Evolutionary conservation across 2,329 filamentous ascomycete genomes (phyloP).

Genomic region (Colletotrichum sp.): DNA sequence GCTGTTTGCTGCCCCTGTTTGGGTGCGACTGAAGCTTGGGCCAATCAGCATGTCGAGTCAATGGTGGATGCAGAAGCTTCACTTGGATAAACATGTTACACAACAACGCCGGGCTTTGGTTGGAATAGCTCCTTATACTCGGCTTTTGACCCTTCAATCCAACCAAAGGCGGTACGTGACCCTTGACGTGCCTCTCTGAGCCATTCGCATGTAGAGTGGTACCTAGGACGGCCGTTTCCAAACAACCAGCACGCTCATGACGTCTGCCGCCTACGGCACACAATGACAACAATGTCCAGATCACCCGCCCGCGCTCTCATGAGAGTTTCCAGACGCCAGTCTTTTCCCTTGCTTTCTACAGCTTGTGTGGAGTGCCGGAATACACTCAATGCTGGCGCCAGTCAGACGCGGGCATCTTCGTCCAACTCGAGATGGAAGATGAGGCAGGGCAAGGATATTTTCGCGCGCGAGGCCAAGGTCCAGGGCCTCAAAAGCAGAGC

Average conservation of each 20-base stretch:
- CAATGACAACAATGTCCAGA: neutral
- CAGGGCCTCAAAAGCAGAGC: conserved; percentile 86
- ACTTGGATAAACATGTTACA: neutral
- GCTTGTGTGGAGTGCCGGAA: neutral
- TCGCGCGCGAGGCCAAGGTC: conserved; percentile 76
- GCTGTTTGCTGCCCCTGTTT: neutral
- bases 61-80: conserved; percentile 10
- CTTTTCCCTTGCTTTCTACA: too few species aligned
- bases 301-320: neutral
- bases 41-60: neutral
- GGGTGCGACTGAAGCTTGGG: neutral
- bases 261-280: neutral
- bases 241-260: too few species aligned
- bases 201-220: neutral
- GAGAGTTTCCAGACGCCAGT: neutral
- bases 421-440: conserved; percentile 80
- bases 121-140: neutral
- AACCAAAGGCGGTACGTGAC: neutral
- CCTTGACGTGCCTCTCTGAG: neutral
- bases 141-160: neutral
- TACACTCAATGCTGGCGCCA: neutral
- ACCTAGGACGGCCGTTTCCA: neutral
- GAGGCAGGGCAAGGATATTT: conserved; percentile 77
- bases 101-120: neutral
- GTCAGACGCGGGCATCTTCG: conserved; percentile 48